Base-by-base conservation (phyloP, 805 yeast species). In the Metschnikowia cerradonensis region DNA sequence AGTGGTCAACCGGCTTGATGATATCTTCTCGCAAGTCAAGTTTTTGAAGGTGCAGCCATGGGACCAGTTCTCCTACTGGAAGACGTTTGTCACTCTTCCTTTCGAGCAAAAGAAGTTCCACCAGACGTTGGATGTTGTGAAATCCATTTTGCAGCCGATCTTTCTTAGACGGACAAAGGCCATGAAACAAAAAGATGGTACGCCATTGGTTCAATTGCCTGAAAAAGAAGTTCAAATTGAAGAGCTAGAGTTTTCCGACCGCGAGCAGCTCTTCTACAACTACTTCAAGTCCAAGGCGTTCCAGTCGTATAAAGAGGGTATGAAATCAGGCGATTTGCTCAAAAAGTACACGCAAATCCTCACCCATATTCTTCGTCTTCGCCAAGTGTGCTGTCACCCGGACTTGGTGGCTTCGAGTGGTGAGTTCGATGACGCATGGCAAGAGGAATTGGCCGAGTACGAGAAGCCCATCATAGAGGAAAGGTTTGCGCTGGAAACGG, bases 371-470 rank as follows among this genome's bases (percentile, higher is more conserved):
- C 67, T 92, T 55, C 74, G 98, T 50, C 73, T 92, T 36, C 76
- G 98, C 52, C 98, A 92, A 64, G 79, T 86, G 0, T 92, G 97
- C 64, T 90, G 96, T 61, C 97, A 92, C 64, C 77, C 86, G 15
- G 81, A 81, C 48, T 70, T 91, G 50, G 78, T 90, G 1, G 76
- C 78, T 3, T 69, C 78, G 8, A 69, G 73, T 1, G 65, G 66
- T 38, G 85, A 81, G 44, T 77, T 79, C 62, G 85, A 81, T 53
- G 84, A 78, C 32, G 78, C 76, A 45, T 61, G 75, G 42, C 48
- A 52, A 50, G 50, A 66, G 48, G 54, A 56, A 41, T 26, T 65
- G 48, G 48, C 49, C 11, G 57, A 55, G 19, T 53, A 51, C 20
- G 57, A 54, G 15, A 38, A 59, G 41, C 55, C 52, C 3, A 31